phyloP scores from a whole-genome alignment of 371 early-diverging fungal species.

The Entomophthora muscae region DNA sequence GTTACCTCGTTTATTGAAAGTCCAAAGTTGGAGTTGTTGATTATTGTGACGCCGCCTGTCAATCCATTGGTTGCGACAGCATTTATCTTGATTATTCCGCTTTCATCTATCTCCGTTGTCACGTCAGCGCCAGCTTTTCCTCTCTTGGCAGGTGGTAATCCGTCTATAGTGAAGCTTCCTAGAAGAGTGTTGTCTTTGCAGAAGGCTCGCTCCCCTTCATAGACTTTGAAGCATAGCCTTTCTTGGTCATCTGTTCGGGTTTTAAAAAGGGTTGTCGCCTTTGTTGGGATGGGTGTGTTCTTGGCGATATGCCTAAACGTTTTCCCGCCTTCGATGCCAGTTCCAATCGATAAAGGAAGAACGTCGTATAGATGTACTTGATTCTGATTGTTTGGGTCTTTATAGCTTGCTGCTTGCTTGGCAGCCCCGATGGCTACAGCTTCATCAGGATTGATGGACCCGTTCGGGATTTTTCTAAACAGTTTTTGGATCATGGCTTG shows the following conservation, averaged over 20 bases:
- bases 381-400: constrained; percentile 34
- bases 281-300: constrained; percentile 93
- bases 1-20: constrained; percentile 93
- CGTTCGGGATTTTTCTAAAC: constrained; percentile 89
- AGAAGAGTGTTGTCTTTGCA: constrained; percentile 93
- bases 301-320: constrained; percentile 91
- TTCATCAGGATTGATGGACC: constrained; percentile 96
- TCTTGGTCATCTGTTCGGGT: constrained; percentile 97
- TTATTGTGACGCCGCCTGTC: constrained; percentile 84
- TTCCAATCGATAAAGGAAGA: constrained; percentile 78
- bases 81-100: constrained; percentile 93
- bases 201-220: constrained; percentile 91
- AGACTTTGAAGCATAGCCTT: constrained; percentile 92
- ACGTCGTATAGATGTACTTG: constrained; percentile 56
- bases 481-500: constrained; percentile 77
- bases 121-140: constrained; percentile 98
- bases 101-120: constrained; percentile 92
- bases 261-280: constrained; percentile 94
- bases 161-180: constrained; percentile 91
- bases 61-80: constrained; percentile 93
- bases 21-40: constrained; percentile 96
- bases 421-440: constrained; percentile 99
- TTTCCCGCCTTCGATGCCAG: constrained; percentile 96
- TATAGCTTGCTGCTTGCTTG: constrained; percentile 92
- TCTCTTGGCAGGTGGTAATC: constrained; percentile 89